Conservation (phyloP, 2,329 filamentous ascomycete genomes). For the Talaromyces pinophilus region DNA sequence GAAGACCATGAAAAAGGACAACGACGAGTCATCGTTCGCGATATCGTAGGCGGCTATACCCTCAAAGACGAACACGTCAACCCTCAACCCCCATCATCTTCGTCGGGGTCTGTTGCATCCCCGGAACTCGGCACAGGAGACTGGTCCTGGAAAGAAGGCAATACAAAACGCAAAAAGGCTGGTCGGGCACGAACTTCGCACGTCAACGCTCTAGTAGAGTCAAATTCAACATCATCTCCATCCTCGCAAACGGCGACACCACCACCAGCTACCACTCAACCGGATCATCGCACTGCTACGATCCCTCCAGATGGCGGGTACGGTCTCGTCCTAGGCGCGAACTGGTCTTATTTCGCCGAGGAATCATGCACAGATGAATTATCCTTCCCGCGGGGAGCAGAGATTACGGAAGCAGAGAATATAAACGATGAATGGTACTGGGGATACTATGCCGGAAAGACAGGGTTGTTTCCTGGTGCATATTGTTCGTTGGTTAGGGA, state of each 20-base stretch:
- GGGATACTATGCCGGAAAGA: conserved; percentile 78
- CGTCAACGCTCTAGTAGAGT: conserved; percentile 15
- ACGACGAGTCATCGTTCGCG: conserved; percentile 66
- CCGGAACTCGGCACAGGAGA: conserved; percentile 36
- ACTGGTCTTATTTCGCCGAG: conserved; percentile 78
- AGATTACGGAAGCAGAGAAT: conserved; percentile 79
- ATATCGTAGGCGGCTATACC: conserved; percentile 74
- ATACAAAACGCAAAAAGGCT: conserved; percentile 39
- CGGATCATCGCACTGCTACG: conserved; percentile 15
- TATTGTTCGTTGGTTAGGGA: conserved; percentile 63
- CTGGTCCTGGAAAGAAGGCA: conserved; percentile 48
- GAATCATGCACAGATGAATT: conserved; percentile 66
- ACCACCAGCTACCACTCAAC: neutral
- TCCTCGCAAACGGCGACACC: neutral
- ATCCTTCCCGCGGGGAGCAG: conserved; percentile 77
- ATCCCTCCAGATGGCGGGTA: conserved; percentile 77
- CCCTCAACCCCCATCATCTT: conserved; percentile 17
- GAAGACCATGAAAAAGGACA: conserved; percentile 67
- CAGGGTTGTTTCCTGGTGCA: conserved; percentile 76
- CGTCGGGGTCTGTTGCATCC: conserved; percentile 24
- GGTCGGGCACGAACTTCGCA: conserved; percentile 34
- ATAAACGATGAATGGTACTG: conserved; percentile 90
- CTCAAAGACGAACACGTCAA: conserved; percentile 57
- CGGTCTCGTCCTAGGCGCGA: conserved; percentile 63
- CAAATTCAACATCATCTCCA: neutral